Evolutionary conservation across 1,139 yeast genomes (phyloP), one percentile per base, ranked within the genome.

Genomic region (Maudiozyma humilis): DNA sequence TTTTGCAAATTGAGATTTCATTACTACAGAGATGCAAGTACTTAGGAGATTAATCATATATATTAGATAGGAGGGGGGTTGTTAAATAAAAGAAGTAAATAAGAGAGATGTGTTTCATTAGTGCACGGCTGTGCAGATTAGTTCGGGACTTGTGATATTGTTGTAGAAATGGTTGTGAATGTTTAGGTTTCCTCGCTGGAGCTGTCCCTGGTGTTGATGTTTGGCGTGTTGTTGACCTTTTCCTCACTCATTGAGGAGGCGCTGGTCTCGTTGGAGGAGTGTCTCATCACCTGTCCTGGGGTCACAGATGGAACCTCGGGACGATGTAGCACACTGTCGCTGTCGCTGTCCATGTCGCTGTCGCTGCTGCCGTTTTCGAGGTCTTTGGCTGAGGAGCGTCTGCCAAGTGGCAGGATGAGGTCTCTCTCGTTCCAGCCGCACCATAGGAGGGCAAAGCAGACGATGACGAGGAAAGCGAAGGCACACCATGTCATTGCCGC

Each of bases 401-500:
- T 20, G 6, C 17, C n/a, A 4, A 13, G n/a, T 17, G 17, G 17
- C 10, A 23, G 10, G 27, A 23, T 23, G 19, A 37, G 18, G 14
- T 37, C 33, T 30, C 43, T 36, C 17, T 5, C 41, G 2, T 16
- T 41, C 31, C 45, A 30, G 36, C 43, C 43, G 31, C 32, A 10
- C 32, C 27, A 37, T 13, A 43, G 12, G 20, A 47, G 20, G 3
- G 47, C 35, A 3, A 37, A 17, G 6, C 41, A 27, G 6, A 44
- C 32, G 12, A 46, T 33, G 23, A 53, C 41, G n/a, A 50, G 37
- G 20, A 54, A 39, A 12, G 48, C 50, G 41, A 56, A 55, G 1
- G 53, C 52, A n/a, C 54, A 42, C 62, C 62, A 58, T 7, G 49
- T 44, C 34, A 56, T 42, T 3, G 55, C 62, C 5, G 45, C 36